Evolutionary conservation across 2,329 filamentous ascomycete genomes (phyloP).

Genomic region (Talaromyces albobiverticillius): DNA sequence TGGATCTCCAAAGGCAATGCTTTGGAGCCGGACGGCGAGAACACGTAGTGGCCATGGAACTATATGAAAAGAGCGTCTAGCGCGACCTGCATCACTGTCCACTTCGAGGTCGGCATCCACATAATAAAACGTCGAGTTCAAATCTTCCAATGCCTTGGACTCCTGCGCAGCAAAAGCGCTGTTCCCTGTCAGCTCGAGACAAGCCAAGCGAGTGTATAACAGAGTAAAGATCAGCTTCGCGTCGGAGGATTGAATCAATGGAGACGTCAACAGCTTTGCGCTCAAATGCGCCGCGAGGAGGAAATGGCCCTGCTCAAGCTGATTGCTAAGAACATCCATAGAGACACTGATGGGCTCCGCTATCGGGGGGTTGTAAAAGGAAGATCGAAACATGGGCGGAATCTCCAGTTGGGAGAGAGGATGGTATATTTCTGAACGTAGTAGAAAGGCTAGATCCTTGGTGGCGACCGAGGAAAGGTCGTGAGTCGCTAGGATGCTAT

Average conservation of each 20-base stretch:
- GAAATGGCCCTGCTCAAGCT: conserved; percentile 74
- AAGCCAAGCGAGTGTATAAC: conserved; percentile 77
- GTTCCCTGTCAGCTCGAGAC: conserved; percentile 74
- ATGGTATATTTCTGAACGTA: conserved; percentile 79
- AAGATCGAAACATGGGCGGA: conserved; percentile 65
- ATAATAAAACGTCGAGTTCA: conserved; percentile 56
- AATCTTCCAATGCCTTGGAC: conserved; percentile 60
- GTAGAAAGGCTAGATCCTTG: conserved; percentile 77
- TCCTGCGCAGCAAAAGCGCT: conserved; percentile 66
- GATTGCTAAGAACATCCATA: conserved; percentile 53
- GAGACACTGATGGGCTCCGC: conserved; percentile 52
- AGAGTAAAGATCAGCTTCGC: conserved; percentile 68
- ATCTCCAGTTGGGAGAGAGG: conserved; percentile 64
- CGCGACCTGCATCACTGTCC: conserved; percentile 55
- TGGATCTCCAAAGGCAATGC: conserved; percentile 79
- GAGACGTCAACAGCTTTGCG: conserved; percentile 41
- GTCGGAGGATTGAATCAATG: conserved; percentile 48
- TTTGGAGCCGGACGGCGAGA: conserved; percentile 77
- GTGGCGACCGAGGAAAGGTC: conserved; percentile 42
- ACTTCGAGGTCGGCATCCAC: conserved; percentile 28
- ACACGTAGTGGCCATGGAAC: conserved; percentile 87
- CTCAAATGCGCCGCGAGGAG: conserved; percentile 65
- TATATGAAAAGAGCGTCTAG: conserved; percentile 65
- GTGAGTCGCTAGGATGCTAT: conserved; percentile 26
- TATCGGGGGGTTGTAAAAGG: conserved; percentile 61